Conservation (phyloP, 257 asterid genomes). For the Nicotiana obtusifolia region DNA sequence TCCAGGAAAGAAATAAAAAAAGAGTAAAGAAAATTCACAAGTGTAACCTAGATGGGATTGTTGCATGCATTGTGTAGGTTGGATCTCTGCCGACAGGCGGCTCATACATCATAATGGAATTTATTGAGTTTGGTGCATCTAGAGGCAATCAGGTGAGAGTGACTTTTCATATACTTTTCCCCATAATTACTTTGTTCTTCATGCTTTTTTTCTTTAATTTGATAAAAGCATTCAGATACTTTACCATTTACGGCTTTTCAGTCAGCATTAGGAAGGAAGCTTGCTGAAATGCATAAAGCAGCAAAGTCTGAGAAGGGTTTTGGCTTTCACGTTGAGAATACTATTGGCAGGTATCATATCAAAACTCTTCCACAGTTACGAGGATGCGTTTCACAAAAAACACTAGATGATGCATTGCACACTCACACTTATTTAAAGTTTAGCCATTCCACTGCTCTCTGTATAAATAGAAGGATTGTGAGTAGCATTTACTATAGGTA, state of each 20-base stretch:
- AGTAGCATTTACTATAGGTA: background rate
- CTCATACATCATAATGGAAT: conserved; percentile 90
- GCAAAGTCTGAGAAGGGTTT: conserved; percentile 71
- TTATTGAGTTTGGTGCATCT: conserved; percentile 72
- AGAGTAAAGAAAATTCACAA: background rate
- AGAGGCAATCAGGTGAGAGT: conserved; percentile 71
- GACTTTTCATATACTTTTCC: conserved; percentile 7
- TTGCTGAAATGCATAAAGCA: conserved; percentile 93
- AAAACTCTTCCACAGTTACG: background rate
- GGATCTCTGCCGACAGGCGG: conserved; percentile 87
- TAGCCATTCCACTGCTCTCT: background rate
- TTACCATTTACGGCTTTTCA: conserved; percentile 42
- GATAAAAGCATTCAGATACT: conserved; percentile 2
- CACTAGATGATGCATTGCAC: background rate
- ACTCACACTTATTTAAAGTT: background rate
- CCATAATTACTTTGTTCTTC: background rate
- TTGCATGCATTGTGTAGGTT: conserved; percentile 37
- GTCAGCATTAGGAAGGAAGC: conserved; percentile 94
- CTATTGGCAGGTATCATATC: conserved; percentile 74
- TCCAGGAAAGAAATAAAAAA: background rate
- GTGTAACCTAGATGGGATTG: background rate
- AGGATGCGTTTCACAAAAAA: background rate
- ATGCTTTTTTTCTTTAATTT: background rate
- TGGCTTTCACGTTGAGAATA: conserved; percentile 84
- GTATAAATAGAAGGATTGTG: background rate